Base-by-base conservation (phyloP, 2,329 filamentous ascomycete species). In the Paramyrothecium roridum region DNA sequence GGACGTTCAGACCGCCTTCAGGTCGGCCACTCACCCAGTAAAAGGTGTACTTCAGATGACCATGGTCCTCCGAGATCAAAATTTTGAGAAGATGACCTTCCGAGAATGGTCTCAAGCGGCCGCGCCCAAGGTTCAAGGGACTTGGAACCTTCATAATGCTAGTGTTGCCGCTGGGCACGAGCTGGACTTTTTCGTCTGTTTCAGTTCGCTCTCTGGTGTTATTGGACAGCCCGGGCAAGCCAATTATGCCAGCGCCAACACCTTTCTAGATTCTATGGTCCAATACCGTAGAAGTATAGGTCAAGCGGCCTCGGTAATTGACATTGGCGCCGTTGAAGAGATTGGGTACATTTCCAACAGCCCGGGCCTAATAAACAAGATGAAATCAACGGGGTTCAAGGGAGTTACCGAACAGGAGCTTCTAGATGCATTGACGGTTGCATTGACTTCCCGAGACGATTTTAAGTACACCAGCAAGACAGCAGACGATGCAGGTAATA, bases 221-320 rank as follows among this genome's bases (percentile, higher is more conserved):
- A 52, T 67, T 17, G 70, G 65, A 3, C 60, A 61, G 30, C 56
- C 59, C 3, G 61, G 59, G 3, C 70, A 73, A 52, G 64, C 66
- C 46, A 75, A 73, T 57, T 75, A 76, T 57, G 60, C 66, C 3
- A 70, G 72, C 1, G 74, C 68, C 17, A 78, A 76, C 58, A 66
- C 69, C 11, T 80, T 72, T 62, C 61, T 76, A 34, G 71, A 77
- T 37, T 63, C 69, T 4, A 70, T 79, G 23, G 70, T 67, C 3
- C 67, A 70, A 17, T 73, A 72, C 52, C 70, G 76, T 12, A 58
- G 64, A 4, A 53, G 54, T 1, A 59, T 60, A 2, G 73, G 73
- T 3, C 64, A 78, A 7, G 64, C 74, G 0, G 73, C 69, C 3
- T 66, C 70, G 0, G 60, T 64, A 17, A 66, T 80, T 3, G 68